Evolutionary conservation across 306 rosid species (phyloP).

Genomic region (Glycine latifolia): DNA sequence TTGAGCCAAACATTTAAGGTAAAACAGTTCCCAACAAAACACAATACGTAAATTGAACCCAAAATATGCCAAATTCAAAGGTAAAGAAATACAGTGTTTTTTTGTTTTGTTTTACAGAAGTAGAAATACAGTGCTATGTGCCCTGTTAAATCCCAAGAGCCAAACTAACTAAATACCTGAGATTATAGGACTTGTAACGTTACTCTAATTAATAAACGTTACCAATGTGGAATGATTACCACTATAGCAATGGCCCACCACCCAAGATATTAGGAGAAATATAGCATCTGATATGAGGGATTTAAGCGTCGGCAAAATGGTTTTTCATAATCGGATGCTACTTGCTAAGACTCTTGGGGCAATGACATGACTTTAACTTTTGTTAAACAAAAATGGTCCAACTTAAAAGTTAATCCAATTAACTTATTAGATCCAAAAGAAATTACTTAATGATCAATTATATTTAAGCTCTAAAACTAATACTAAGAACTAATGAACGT

Average conservation of each 20-base stretch:
- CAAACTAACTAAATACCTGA: not conserved
- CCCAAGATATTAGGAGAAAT: not conserved
- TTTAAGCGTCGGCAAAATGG: slow-evolving; percentile 18
- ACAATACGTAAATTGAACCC: no score
- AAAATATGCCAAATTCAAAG: no score
- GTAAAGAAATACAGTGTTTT: no score
- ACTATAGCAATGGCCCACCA: not conserved
- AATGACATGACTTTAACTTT: not conserved
- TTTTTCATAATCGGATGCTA: not conserved
- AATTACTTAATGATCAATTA: not conserved
- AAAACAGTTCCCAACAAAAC: no score
- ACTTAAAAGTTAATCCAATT: not conserved
- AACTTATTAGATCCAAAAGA: not conserved
- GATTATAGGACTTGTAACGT: not conserved
- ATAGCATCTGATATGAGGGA: not conserved
- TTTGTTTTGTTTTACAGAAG: no score
- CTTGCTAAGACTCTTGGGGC: not conserved
- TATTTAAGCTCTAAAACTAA: no score
- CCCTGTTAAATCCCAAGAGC: no score
- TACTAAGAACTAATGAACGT: no score
- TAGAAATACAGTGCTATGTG: no score
- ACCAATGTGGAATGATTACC: not conserved
- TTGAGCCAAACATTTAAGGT: no score
- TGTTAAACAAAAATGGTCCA: not conserved
- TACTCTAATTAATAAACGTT: not conserved